Base-by-base conservation (phyloP, 768 basidiomycete species). In the Porphyrellus cyaneotinctus region DNA sequence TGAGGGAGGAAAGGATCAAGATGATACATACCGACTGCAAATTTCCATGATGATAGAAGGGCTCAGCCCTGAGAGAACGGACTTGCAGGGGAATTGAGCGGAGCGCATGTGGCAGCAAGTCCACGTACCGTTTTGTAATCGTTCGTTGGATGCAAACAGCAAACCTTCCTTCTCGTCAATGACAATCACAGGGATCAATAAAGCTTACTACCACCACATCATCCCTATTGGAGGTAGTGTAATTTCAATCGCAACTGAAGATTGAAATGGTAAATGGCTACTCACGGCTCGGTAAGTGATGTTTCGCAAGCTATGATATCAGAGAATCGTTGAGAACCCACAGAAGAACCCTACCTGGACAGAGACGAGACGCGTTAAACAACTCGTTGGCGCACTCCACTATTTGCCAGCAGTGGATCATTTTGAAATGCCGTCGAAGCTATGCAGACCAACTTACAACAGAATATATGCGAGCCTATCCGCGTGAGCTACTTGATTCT, bases 371-470 rank as follows among this genome's bases (percentile, higher is more conserved):
- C 8, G 82, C 74, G 56, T 82, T 87, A 70, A 93, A 93, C 26
- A 90, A 67, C 63, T 91, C 87, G 63, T 89, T 91, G 23, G 91
- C 91, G 65, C 91, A 93, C 24, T 87, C 85, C 50, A 91, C 90
- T 90, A 43, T 55, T 43, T 44, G n/a, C n/a, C n/a, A 43, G 8
- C 43, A 37, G 39, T 30, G 31, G 18, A 42, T 52, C 22, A 45
- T 38, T 37, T 24, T 47, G 23, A 31, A 22, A 38, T 43, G 38
- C 13, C 23, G 12, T 18, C 22, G 4, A 33, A 28, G 26, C 17
- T 14, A 24, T 48, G 37, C 36, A 20, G 33, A 31, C 26, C 37
- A 18, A 58, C 66, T 62, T 68, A 87, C 89, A 77, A 65, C 89
- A 91, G 65, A 91, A 91, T 69, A 91, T 90, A 74, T 91, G 89